Base-by-base conservation (phyloP, 768 basidiomycete species). In the Udeniomyces megalosporus region DNA sequence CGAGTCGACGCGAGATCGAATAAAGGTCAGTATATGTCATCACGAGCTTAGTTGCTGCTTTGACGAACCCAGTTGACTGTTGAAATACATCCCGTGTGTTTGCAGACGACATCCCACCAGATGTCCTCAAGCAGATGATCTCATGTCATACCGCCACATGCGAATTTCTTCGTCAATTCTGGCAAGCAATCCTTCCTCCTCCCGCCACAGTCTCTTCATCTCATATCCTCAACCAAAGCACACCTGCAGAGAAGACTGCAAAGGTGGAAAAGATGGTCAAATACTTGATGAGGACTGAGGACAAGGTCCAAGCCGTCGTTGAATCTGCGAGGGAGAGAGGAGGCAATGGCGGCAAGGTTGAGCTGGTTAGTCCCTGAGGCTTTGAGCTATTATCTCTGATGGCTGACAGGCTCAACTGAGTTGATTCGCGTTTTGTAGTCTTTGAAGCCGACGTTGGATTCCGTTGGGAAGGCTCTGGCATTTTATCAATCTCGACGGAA, bases 161-260 rank as follows among this genome's bases (percentile, higher is more conserved):
- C 69, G 95, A 99, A 71, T 95, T 97, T 72, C 77, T 99, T 15
- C 83, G 93, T 31, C 95, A 97, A 71, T 96, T 90, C 71, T 97
- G 92, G 91, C 80, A 84, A 2, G 81, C 89, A 1, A 80, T 86
- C 54, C 85, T 89, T 66, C 92, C 90, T 5, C 82, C 85, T 6
- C 68, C 72, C 1, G 67, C 72, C 17, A 63, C 58, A 2, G n/a
- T 47, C 7, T 58, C 70, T 0, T 49, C 52, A 11, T 55, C 66
- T 56, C 61, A 68, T 22, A 22, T 31, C 24, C 61, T 62, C n/a
- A 54, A 61, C 0, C 15, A 66, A n/a, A 49, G 67, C 2, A 61
- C 82, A 0, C 79, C 82, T 2, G 78, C 80, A 0, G 87, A 93
- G 69, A 82, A 84, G 67, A 79, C 81, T 1, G 78, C 80, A 5